Evolutionary conservation across 2,329 filamentous ascomycete genomes (phyloP).

Genomic region (Monilinia vaccinii-corymbosi): DNA sequence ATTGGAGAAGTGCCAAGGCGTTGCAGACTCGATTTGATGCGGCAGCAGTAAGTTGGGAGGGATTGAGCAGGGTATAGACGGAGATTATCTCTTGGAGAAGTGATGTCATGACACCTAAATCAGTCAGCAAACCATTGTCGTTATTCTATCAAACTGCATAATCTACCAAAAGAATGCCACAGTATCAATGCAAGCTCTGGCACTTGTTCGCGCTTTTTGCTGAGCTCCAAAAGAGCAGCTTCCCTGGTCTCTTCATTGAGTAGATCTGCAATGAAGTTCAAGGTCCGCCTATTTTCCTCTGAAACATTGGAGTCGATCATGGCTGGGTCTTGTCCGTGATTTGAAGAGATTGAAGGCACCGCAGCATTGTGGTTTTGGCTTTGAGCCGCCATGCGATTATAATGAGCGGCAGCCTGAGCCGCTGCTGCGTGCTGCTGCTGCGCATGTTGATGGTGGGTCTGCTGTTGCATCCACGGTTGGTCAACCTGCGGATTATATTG

Average conservation of each 20-base stretch:
- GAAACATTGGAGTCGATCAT: conserved; percentile 58
- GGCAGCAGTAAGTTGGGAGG: conserved; percentile 93
- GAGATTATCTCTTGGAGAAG: conserved; percentile 97
- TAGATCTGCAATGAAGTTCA: conserved; percentile 85
- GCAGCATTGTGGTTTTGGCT: conserved; percentile 41
- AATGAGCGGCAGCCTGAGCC: conserved; percentile 41
- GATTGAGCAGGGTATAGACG: conserved; percentile 92
- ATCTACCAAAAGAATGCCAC: conserved; percentile 95
- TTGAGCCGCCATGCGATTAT: conserved; percentile 60
- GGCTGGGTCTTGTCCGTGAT: conserved; percentile 44
- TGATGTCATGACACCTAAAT: conserved; percentile 89
- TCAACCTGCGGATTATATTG: conserved; percentile 51
- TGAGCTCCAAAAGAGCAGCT: conserved; percentile 85
- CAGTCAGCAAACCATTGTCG: conserved; percentile 14
- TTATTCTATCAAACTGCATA: background rate
- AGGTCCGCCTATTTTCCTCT: conserved; percentile 87
- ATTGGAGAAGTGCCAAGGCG: conserved; percentile 88
- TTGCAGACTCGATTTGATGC: conserved; percentile 97
- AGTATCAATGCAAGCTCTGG: conserved; percentile 91
- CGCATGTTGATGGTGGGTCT: conserved; percentile 33
- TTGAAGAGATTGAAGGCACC: conserved; percentile 31
- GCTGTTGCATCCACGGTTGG: conserved; percentile 55
- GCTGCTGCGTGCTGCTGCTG: conserved; percentile 31
- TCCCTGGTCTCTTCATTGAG: conserved; percentile 82
- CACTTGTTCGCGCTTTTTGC: conserved; percentile 97